Conservation (phyloP, 139 green algal genomes). For the Closterium sp. region DNA sequence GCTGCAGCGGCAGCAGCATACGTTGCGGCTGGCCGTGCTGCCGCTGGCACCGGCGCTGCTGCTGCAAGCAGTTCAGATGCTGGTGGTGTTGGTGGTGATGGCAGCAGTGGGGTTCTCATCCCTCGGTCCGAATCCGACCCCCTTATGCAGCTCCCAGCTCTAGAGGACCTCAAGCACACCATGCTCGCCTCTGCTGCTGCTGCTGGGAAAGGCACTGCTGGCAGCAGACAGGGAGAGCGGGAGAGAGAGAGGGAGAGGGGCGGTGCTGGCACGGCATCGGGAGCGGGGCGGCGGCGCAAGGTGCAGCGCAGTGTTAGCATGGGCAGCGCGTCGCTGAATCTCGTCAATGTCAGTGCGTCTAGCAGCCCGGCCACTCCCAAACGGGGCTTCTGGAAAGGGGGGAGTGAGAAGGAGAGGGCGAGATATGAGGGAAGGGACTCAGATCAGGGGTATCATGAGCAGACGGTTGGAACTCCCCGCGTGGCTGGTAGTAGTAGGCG, state of each 20-base stretch:
- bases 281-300: not conserved
- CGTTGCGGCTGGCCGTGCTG: not conserved
- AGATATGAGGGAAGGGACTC: not conserved
- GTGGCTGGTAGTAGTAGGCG: not conserved
- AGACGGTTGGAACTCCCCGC: not conserved
- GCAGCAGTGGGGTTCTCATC: too few relatives aligned
- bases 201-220: not conserved
- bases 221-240: not conserved
- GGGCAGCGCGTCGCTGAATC: not conserved
- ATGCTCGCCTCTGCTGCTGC: not conserved
- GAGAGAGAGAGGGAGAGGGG: not conserved
- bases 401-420: not conserved
- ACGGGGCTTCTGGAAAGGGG: not conserved
- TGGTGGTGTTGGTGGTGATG: too few relatives aligned
- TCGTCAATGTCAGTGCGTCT: not conserved
- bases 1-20: not conserved
- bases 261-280: not conserved
- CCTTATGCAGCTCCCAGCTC: not conserved
- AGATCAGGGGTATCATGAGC: not conserved
- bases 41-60: not conserved
- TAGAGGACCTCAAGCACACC: not conserved
- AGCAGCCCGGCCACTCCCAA: not conserved
- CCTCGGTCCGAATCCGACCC: not conserved
- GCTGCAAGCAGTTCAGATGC: not conserved
- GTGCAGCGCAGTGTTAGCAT: not conserved